Evolutionary conservation across 176 grass and related monocot species (phyloP), one percentile per base, ranked within the genome.

Genomic region (Triticum urartu): DNA sequence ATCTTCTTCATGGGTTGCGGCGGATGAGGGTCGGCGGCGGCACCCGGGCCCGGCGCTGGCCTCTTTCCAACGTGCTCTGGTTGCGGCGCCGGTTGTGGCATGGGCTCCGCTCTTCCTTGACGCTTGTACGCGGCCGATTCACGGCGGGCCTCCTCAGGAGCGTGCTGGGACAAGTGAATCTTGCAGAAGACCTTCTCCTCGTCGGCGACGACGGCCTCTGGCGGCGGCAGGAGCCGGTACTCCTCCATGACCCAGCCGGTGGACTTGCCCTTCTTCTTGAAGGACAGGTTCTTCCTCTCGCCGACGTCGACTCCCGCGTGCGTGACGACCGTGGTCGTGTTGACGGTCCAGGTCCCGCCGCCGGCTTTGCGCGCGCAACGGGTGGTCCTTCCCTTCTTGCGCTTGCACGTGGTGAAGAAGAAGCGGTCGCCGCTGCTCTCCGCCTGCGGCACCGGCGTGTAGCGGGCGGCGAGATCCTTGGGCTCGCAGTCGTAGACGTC

Each of bases 241-340:
- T 72, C 69, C 36, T 72, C 20, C 69, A 72, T 72, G 69, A 72
- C 66, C 85, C 85, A 87, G 54, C 71, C 54, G 18, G 67, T 50
- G 54, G 5, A 3, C 25, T 0, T 6, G n/a, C 22, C 26, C 7
- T 8, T 4, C 54, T 47, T 87, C 85, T 73, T 79, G 85, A 80
- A 87, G 0, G 77, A 68, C 9, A 87, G 20, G 26, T 17, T 72
- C 39, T 11, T 64, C 9, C 4, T 1, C 54, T 80, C 67, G 25
- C 77, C 77, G 77, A 87, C 5, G 56, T 63, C 72, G 26, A 2
- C 11, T 1, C 14, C 40, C 7, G 2, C 72, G 5, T 17, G 3
- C 32, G 26, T 48, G 66, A 87, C 1, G 8, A 24, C 67, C 7
- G 0, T 22, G 11, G 25, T 35, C 4, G 1, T n/a, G 65, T 86